Conservation (phyloP, 164 flowering plant genomes). For the Akebia trifoliata region DNA sequence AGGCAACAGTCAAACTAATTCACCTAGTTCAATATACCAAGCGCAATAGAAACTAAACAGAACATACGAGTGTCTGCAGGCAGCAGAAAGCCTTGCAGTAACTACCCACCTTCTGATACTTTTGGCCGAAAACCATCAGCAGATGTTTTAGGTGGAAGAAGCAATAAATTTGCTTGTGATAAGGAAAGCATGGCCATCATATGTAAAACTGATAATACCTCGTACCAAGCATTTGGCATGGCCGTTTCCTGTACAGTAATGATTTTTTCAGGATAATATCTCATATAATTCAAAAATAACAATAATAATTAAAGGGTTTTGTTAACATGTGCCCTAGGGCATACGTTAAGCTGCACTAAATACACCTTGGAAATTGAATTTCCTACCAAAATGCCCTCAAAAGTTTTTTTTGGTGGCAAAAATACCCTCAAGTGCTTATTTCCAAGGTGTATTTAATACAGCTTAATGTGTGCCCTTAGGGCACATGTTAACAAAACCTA, state of each 20-base stretch:
- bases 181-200: constrained; percentile 82
- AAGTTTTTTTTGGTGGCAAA: too few relatives aligned
- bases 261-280: constrained; percentile 12
- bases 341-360: too few relatives aligned
- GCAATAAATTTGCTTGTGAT: constrained; percentile 81
- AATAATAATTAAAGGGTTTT: too few relatives aligned
- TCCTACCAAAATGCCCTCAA: too few relatives aligned
- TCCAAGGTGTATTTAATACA: too few relatives aligned
- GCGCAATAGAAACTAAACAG: background rate
- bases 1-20: too few relatives aligned
- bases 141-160: constrained; percentile 81
- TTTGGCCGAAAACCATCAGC: constrained; percentile 83
- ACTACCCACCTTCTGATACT: constrained; percentile 42
- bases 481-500: too few relatives aligned
- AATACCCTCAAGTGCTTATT: too few relatives aligned
- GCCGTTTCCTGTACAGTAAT: constrained; percentile 66
- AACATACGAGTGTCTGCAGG: background rate
- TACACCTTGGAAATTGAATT: too few relatives aligned
- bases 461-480: too few relatives aligned
- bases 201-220: constrained; percentile 86
- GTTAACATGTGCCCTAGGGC: too few relatives aligned
- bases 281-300: background rate
- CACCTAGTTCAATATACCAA: background rate
- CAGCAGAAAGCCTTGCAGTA: background rate
- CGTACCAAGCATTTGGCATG: constrained; percentile 88